phyloP scores from a whole-genome alignment of 2,329 filamentous ascomycete species.

The Geoglossum cookeanum region DNA sequence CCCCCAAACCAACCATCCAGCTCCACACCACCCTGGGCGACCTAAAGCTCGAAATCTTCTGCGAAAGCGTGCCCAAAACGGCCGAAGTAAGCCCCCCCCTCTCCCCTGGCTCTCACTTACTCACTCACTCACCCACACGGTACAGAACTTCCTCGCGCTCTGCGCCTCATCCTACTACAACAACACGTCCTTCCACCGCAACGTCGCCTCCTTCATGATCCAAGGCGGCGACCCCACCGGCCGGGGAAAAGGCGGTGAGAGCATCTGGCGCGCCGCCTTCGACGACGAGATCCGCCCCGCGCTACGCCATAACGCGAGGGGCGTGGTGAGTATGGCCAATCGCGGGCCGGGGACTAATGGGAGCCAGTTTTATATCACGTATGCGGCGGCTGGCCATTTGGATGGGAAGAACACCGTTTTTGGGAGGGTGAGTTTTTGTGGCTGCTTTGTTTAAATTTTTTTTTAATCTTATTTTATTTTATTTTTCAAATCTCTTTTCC shows the following conservation, averaged over 20 bases:
- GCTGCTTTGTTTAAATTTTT: too few relatives aligned
- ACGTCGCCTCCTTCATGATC: slow-evolving; percentile 65
- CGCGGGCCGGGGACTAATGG: slow-evolving; percentile 56
- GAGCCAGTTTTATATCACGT: slow-evolving; percentile 65
- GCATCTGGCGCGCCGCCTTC: slow-evolving; percentile 56
- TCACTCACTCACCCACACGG: too few relatives aligned
- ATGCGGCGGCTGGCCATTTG: slow-evolving; percentile 59
- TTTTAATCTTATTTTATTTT: too few relatives aligned
- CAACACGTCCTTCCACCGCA: slow-evolving; percentile 56
- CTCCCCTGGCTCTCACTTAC: too few relatives aligned
- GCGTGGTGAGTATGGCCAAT: slow-evolving; percentile 62
- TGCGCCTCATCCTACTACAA: slow-evolving; percentile 66
- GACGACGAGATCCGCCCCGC: slow-evolving; percentile 64
- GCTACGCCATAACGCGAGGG: slow-evolving; percentile 47
- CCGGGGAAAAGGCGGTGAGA: slow-evolving; percentile 44
- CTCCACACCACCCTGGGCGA: slow-evolving; percentile 79
- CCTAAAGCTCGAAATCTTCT: slow-evolving; percentile 92
- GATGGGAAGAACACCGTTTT: slow-evolving; percentile 76
- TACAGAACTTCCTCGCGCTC: slow-evolving; percentile 77
- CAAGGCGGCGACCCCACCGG: slow-evolving; percentile 48
- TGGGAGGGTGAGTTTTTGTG: slow-evolving; percentile 43
- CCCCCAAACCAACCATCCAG: slow-evolving; percentile 8
- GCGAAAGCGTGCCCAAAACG: slow-evolving; percentile 82
- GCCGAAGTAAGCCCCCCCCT: slow-evolving; percentile 41
- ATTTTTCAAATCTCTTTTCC: too few relatives aligned